Evolutionary conservation across 768 basidiomycete genomes (phyloP), one percentile per base, ranked within the genome.

Genomic region (Chalciporus sphaerocephalus): DNA sequence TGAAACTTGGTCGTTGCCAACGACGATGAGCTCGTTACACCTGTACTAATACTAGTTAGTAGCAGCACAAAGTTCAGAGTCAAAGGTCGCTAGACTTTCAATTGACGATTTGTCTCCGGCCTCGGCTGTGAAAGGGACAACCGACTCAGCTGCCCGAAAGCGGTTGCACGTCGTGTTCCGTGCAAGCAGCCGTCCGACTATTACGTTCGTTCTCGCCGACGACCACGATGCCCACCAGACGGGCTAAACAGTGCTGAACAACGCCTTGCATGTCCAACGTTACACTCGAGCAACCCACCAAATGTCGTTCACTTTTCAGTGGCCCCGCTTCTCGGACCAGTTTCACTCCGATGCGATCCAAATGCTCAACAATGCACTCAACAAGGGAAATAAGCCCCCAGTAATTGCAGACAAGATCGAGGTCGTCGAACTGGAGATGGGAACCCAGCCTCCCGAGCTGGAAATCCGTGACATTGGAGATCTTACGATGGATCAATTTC

Each of bases 381-480:
- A 92, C 76, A 92, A 96, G 74, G 96, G 96, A 53, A 87, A 84
- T 71, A 97, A 96, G 63, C 96, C 95, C 1, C 92, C 93, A 22
- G 87, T 99, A 59, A 97, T 98, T 55, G 94, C 92, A 42, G 96
- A 95, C 70, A 85, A 80, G 66, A 98, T 99, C 53, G 92, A 98
- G 65, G 96, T 99, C 23, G 89, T 96, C 42, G 96, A 98, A 64
- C 72, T 99, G n/a, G 87, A 97, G 69, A 98, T 99, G 96, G 96
- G 96, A 28, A 92, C 89, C 2, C 87, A 95, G 92, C 95, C 96
- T 10, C 96, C 96, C 37, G 95, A 97, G 53, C 77, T 99, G 15
- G 93, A 97, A 67, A 87, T 99, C 55, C 84, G 95, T 23, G 95
- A 98, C 62, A 95, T 99, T 58, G 96, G 96, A 18, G 96, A 98